Evolutionary conservation across 2,329 filamentous ascomycete genomes (phyloP).

Genomic region (Orbilia quercus): DNA sequence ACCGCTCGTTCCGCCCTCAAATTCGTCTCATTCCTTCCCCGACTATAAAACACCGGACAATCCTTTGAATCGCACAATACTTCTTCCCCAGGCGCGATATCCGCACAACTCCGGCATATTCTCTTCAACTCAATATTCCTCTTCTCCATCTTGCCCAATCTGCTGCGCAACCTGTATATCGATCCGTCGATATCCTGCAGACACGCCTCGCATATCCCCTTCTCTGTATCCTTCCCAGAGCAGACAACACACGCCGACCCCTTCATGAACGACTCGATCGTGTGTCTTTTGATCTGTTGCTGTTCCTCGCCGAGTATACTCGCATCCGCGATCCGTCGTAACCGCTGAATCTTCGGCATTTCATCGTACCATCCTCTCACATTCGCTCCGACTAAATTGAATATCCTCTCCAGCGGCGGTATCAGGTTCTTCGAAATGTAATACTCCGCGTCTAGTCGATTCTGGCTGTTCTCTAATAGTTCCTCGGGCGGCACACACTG

Average conservation of each 20-base stretch:
- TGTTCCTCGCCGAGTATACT: conserved; percentile 56
- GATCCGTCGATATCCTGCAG: conserved; percentile 69
- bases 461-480: conserved; percentile 78
- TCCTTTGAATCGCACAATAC: conserved; percentile 90
- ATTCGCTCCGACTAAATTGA: conserved; percentile 93
- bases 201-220: conserved; percentile 71
- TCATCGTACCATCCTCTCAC: conserved; percentile 93
- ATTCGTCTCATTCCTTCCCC: conserved; percentile 72
- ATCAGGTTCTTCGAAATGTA: conserved; percentile 97
- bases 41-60: conserved; percentile 89
- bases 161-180: conserved; percentile 72
- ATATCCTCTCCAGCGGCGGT: conserved; percentile 92
- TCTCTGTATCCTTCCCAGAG: conserved; percentile 67
- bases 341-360: conserved; percentile 89
- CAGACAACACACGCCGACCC: conserved; percentile 83
- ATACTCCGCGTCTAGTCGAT: conserved; percentile 90
- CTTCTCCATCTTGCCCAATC: conserved; percentile 73
- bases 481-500: conserved; percentile 89
- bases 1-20: conserved; percentile 63
- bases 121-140: conserved; percentile 73
- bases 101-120: conserved; percentile 84
- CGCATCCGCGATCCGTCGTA: conserved; percentile 70
- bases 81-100: conserved; percentile 76
- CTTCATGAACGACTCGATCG: conserved; percentile 93
- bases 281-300: conserved; percentile 69